Evolutionary conservation across 139 green algal genomes (phyloP), one percentile per base, ranked within the genome.

Genomic region (Haematococcus lacustris): DNA sequence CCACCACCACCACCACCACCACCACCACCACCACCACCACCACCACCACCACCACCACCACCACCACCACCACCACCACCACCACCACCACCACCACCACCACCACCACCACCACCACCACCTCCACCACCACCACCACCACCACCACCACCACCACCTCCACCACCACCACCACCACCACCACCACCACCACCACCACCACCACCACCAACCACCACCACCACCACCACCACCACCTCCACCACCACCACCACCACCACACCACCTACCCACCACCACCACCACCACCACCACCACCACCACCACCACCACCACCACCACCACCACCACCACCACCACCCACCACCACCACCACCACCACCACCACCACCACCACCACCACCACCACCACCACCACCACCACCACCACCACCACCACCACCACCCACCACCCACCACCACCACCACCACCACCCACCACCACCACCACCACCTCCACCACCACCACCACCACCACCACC

Each of bases 71-170:
- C 60, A 66, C 60, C 60, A 66, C n/a, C 60, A 66, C 60, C 60
- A 66, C 26, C 60, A 66, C 60, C 60, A 66, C n/a, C 60, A 66
- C 60, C 60, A 66, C n/a, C 60, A 66, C 60, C 60, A 66, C n/a
- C 60, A 66, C 60, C 60, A 66, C n/a, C 60, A 66, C n/a, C n/a
- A 66, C n/a, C 60, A 66, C 60, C 60, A 66, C n/a, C 60, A 66
- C n/a, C n/a, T 37, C n/a, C 60, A 66, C 60, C 60, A 66, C n/a
- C 60, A 66, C n/a, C n/a, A 66, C n/a, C 60, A 66, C 60, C 60
- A 66, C n/a, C 60, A 66, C n/a, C n/a, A 66, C n/a, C 60, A 66
- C 60, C 60, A 66, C n/a, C 60, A 66, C 60, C 60, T 37, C 32
- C 60, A 66, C 26, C 60, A 66, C 32, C 60, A 66, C 26, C 60